Evolutionary conservation across 169 alveolate genomes (phyloP).

Genomic region (Plasmodium malariae): DNA sequence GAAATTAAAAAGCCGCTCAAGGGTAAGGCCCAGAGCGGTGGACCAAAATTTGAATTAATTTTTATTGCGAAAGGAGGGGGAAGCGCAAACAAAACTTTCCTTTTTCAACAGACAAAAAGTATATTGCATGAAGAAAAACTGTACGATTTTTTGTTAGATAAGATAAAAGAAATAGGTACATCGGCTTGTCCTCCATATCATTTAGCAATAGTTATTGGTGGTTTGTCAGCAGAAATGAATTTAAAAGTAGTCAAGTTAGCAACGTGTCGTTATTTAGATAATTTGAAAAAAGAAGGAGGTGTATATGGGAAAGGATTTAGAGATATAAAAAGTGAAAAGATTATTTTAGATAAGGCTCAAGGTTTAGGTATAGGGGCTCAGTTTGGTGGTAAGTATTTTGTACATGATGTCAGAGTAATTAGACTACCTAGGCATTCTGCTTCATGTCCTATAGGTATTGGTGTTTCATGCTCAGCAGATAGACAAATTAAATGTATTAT

Average conservation of each 20-base stretch:
- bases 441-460: conserved; percentile 92
- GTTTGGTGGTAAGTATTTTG: conserved; percentile 93
- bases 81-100: conserved; percentile 91
- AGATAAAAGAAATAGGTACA: conserved; percentile 89
- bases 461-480: conserved; percentile 94
- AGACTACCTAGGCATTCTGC: conserved; percentile 94
- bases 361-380: conserved; percentile 93
- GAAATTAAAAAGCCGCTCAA: neutral
- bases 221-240: conserved; percentile 91
- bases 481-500: conserved; percentile 88
- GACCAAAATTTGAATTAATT: conserved; percentile 84
- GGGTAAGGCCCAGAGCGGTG: conserved; percentile 8
- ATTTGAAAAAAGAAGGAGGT: conserved; percentile 87
- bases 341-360: conserved; percentile 79
- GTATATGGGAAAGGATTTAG: conserved; percentile 88
- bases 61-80: conserved; percentile 93
- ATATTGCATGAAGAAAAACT: conserved; percentile 84
- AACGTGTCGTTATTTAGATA: conserved; percentile 88
- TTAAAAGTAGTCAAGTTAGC: conserved; percentile 92
- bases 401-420: conserved; percentile 92
- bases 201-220: conserved; percentile 91
- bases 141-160: conserved; percentile 83
- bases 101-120: conserved; percentile 90
- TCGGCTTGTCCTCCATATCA: conserved; percentile 95
- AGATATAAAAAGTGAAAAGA: conserved; percentile 86